Evolutionary conservation across 2,329 filamentous ascomycete genomes (phyloP).

Genomic region (Ophiosphaerella korrae): DNA sequence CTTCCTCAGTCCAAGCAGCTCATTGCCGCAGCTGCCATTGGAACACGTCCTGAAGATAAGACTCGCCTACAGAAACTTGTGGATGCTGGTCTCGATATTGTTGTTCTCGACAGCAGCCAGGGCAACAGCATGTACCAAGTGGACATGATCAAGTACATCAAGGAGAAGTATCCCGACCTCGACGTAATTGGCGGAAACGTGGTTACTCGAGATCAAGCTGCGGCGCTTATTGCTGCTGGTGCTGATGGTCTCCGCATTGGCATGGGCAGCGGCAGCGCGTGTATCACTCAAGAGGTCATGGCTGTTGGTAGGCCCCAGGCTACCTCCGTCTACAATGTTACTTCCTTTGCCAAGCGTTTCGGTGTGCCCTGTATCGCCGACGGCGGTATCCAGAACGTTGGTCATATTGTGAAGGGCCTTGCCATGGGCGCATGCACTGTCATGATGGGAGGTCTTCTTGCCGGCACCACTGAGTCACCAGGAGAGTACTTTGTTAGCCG

Average conservation of each 20-base stretch:
- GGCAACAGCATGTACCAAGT: constrained; percentile 99
- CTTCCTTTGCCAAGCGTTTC: constrained; percentile 86
- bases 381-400: constrained; percentile 96
- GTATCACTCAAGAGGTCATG: constrained; percentile 99
- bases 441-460: constrained; percentile 99
- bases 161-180: constrained; percentile 79
- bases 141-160: constrained; percentile 97
- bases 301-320: constrained; percentile 96
- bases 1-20: constrained; percentile 96
- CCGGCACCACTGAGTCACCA: constrained; percentile 95
- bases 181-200: constrained; percentile 99
- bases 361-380: constrained; percentile 98
- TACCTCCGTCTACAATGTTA: constrained; percentile 87
- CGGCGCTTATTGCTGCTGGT: constrained; percentile 86
- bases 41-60: constrained; percentile 94
- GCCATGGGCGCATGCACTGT: constrained; percentile 91
- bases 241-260: constrained; percentile 96
- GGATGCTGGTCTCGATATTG: constrained; percentile 92
- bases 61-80: constrained; percentile 82
- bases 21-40: constrained; percentile 92
- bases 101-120: constrained; percentile 94
- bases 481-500: constrained; percentile 95
- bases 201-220: constrained; percentile 95
- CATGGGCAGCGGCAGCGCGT: constrained; percentile 97
- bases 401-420: constrained; percentile 98